Conservation (phyloP, 2,329 filamentous ascomycete species). For the Paraphoma chrysanthemicola region DNA sequence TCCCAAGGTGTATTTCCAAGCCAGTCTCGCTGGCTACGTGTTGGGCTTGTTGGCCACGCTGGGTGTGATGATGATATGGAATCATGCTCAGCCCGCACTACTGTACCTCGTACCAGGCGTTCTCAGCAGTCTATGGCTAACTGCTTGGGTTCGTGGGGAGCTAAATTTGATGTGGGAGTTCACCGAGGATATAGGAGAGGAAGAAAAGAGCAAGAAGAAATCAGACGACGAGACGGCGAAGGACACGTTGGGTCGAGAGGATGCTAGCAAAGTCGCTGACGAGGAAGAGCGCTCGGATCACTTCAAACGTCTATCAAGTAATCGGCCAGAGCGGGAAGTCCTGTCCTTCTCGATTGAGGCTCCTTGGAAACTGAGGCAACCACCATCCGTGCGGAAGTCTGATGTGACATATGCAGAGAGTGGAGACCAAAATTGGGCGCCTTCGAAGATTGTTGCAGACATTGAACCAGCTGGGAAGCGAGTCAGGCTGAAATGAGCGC, state of each 20-base stretch:
- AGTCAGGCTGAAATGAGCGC: conserved; percentile 24
- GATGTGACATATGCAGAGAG: conserved; percentile 1
- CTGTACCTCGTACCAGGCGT: conserved; percentile 92
- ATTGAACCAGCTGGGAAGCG: conserved; percentile 33
- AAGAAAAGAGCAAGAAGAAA: conserved; percentile 23
- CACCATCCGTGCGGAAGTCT: conserved; percentile 9
- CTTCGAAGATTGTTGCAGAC: conserved; percentile 5
- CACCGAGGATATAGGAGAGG: conserved; percentile 67
- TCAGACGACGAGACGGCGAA: conserved; percentile 12
- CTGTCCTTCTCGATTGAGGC: conserved; percentile 47
- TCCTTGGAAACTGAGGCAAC: conserved; percentile 34
- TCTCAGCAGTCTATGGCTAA: conserved; percentile 75
- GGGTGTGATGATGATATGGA: conserved; percentile 75
- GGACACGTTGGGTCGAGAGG: background rate
- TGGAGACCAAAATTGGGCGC: conserved; percentile 28
- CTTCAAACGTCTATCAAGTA: conserved; percentile 20
- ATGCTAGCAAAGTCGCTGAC: conserved; percentile 14
- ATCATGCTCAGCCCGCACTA: conserved; percentile 86
- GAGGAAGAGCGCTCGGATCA: conserved; percentile 14
- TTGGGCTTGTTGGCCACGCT: conserved; percentile 80
- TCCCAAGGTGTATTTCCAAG: conserved; percentile 84
- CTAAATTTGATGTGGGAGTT: conserved; percentile 79
- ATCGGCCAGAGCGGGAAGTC: conserved; percentile 34
- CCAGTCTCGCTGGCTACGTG: conserved; percentile 77
- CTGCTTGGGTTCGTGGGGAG: conserved; percentile 75